Evolutionary conservation across 345 rosid genomes (phyloP).

Genomic region (Lepidium aucheri): DNA sequence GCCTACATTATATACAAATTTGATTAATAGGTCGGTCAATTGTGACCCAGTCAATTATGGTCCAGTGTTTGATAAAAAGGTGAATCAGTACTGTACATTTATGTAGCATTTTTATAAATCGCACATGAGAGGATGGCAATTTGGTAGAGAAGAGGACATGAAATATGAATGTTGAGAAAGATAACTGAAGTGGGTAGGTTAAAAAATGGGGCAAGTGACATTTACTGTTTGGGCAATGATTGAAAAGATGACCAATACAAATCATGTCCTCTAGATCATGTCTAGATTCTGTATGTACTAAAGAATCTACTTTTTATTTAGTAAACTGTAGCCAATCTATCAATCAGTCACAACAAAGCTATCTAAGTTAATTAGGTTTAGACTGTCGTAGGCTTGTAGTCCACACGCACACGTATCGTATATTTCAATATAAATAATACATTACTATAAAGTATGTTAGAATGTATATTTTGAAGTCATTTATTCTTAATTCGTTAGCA

Average conservation of each 20-base stretch:
- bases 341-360: neutral
- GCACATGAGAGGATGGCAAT: too few species aligned
- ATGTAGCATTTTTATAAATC: too few species aligned
- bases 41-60: too few species aligned
- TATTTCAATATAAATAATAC: too few species aligned
- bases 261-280: slow-evolving; percentile 4
- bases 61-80: too few species aligned
- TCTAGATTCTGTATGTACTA: slow-evolving; percentile 13
- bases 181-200: slow-evolving; percentile 14
- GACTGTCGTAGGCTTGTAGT: neutral
- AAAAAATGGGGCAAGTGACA: slow-evolving; percentile 9
- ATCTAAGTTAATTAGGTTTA: neutral
- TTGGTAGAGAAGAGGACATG: neutral
- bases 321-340: neutral
- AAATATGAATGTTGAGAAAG: neutral
- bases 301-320: neutral
- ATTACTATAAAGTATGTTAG: neutral
- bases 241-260: slow-evolving; percentile 13
- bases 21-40: too few species aligned
- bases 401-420: neutral
- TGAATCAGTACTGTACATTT: too few species aligned
- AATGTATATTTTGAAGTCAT: neutral
- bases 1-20: too few species aligned
- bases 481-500: neutral
- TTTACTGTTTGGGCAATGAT: slow-evolving; percentile 26